phyloP scores from a whole-genome alignment of 345 rosid genomes.

The Fremontodendron californicum region DNA sequence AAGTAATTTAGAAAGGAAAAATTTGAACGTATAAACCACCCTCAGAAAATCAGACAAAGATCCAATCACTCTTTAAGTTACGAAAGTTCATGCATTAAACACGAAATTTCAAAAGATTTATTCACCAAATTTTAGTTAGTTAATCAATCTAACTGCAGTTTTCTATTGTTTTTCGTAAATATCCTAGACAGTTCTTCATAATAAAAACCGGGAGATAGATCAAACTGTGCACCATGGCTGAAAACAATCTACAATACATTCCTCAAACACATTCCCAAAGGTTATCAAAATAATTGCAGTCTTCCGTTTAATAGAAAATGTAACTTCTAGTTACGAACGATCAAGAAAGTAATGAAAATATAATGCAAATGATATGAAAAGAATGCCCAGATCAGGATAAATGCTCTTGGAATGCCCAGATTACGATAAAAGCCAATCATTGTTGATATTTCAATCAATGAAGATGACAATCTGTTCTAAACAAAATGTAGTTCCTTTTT shows the following conservation, averaged over 20 bases:
- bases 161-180: background rate
- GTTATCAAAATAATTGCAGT: background rate
- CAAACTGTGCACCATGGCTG: background rate
- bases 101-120: background rate
- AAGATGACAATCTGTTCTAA: background rate
- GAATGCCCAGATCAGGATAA: background rate
- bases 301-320: background rate
- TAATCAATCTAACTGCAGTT: background rate
- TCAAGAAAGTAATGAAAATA: background rate
- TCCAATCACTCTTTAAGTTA: background rate
- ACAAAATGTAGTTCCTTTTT: background rate
- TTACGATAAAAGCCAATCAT: background rate
- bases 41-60: constrained; percentile 2
- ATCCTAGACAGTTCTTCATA: background rate
- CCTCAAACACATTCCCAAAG: background rate
- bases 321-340: background rate
- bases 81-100: background rate
- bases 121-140: background rate
- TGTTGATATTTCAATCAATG: background rate
- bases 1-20: background rate
- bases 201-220: background rate
- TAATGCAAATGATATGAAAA: background rate
- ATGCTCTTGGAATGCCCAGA: background rate
- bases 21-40: background rate
- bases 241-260: background rate